These are phyloP conservation scores for Candida dajiaensis DNA, from an alignment of 805 yeast species.

Conservation along the genomic window DNA sequence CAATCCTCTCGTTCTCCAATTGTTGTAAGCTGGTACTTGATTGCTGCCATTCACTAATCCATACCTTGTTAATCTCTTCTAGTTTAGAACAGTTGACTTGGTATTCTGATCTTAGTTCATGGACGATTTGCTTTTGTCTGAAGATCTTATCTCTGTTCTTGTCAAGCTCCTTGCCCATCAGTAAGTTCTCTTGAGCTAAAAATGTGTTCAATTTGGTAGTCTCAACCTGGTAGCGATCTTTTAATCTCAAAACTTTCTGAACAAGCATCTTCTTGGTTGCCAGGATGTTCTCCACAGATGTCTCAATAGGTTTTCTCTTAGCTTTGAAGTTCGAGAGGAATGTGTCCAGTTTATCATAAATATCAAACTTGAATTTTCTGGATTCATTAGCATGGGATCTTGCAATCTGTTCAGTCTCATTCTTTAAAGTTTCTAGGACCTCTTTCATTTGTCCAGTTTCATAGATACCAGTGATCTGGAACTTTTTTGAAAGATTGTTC, in stretches of 20 bases:
- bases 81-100: conserved; percentile 46
- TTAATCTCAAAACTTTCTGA: conserved; percentile 31
- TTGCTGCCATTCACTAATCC: conserved; percentile 68
- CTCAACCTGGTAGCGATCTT: conserved; percentile 49
- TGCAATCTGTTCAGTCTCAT: conserved; percentile 56
- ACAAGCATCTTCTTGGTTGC: conserved; percentile 37
- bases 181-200: conserved; percentile 55
- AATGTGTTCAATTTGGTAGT: conserved; percentile 54
- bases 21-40: conserved; percentile 58
- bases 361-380: conserved; percentile 42
- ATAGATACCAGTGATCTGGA: conserved; percentile 40
- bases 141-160: conserved; percentile 50
- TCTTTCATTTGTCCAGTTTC: conserved; percentile 56
- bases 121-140: conserved; percentile 38
- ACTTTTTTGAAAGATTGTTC: conserved; percentile 41
- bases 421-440: conserved; percentile 51
- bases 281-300: conserved; percentile 48
- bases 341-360: conserved; percentile 45
- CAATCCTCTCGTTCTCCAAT: conserved; percentile 68
- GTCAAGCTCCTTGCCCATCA: conserved; percentile 71
- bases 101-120: conserved; percentile 46
- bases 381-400: conserved; percentile 49
- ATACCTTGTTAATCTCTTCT: conserved; percentile 52
- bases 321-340: conserved; percentile 48
- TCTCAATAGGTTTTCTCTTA: conserved; percentile 50